A percentile compares a stretch with the other conserved stretches of the same genome.
phyloP scores from a whole-genome alignment of 768 basidiomycete genomes.

The Candolleomyces eurysporus region DNA sequence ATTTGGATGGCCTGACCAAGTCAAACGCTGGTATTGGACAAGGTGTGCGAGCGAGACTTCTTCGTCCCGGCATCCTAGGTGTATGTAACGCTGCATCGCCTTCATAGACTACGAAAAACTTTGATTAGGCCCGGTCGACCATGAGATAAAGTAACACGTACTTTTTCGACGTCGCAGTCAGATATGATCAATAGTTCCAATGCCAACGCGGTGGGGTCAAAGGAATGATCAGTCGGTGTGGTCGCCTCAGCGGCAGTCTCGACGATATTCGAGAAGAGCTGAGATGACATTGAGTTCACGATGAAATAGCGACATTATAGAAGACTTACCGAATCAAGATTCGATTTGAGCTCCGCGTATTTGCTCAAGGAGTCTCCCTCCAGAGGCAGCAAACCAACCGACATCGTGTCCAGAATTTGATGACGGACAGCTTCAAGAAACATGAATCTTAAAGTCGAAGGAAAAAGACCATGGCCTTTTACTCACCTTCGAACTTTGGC shows the following conservation, averaged over 20 bases:
- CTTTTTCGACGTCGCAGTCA: neutral
- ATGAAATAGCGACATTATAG: neutral
- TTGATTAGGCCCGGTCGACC: neutral
- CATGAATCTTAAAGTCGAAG: neutral
- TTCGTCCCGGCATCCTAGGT: constrained; percentile 8
- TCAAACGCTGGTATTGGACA: constrained; percentile 53
- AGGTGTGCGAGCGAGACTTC: constrained; percentile 42
- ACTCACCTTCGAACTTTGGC: neutral
- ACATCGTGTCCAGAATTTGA: constrained; percentile 40
- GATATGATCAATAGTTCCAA: neutral
- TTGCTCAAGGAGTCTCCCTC: constrained; percentile 4
- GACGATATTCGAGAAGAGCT: neutral
- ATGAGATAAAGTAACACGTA: neutral
- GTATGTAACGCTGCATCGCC: constrained; percentile 1
- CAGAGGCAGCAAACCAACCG: constrained; percentile 31
- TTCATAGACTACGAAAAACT: neutral
- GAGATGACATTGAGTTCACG: neutral
- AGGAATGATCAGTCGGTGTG: neutral
- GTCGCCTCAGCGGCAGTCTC: neutral
- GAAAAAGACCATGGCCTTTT: neutral
- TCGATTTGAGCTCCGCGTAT: neutral
- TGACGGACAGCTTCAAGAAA: constrained; percentile 32
- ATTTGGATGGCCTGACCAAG: constrained; percentile 45
- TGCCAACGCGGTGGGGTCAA: neutral
- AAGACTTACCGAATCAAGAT: neutral